Conservation (phyloP, 208 protist genomes). For the Trypanosoma conorhini region DNA sequence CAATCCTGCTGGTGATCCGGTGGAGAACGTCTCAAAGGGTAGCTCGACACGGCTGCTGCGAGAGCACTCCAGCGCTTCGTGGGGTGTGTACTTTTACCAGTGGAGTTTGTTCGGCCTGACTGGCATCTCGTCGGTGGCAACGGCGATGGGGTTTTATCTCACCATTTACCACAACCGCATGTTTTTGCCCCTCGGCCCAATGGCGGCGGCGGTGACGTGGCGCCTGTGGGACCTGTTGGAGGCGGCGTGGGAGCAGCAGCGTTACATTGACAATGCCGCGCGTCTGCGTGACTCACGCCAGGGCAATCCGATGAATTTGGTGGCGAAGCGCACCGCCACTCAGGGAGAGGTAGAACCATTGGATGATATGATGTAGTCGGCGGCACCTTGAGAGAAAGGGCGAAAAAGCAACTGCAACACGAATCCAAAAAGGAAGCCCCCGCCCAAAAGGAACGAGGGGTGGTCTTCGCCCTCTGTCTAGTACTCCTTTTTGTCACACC, state of each 20-base stretch:
- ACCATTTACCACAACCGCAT: slow-evolving; percentile 71
- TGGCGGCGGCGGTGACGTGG: slow-evolving; percentile 63
- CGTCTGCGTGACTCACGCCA: slow-evolving; percentile 61
- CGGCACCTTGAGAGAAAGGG: not conserved
- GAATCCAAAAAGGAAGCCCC: not conserved
- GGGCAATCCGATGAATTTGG: slow-evolving; percentile 78
- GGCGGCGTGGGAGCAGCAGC: slow-evolving; percentile 74
- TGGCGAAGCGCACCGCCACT: slow-evolving; percentile 38
- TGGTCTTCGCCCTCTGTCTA: not conserved
- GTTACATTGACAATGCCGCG: slow-evolving; percentile 79
- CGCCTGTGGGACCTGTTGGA: slow-evolving; percentile 73
- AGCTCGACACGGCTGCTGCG: slow-evolving; percentile 68
- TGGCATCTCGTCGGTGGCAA: slow-evolving; percentile 55
- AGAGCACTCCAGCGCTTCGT: slow-evolving; percentile 69
- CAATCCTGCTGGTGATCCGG: slow-evolving; percentile 9
- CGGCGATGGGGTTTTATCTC: slow-evolving; percentile 58
- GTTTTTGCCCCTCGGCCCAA: slow-evolving; percentile 65
- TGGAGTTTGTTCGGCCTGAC: slow-evolving; percentile 70
- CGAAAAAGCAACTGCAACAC: not conserved
- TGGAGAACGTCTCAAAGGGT: slow-evolving; percentile 33
- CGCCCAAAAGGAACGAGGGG: not conserved
- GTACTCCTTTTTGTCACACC: not conserved
- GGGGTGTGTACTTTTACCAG: slow-evolving; percentile 72
- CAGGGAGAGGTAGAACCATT: slow-evolving; percentile 27
- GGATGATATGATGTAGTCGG: slow-evolving; percentile 31